Percentiles rank a stretch among this genome's conserved stretches.
phyloP scores from a whole-genome alignment of 2,329 filamentous ascomycete species.

The Didymella segeticola region DNA sequence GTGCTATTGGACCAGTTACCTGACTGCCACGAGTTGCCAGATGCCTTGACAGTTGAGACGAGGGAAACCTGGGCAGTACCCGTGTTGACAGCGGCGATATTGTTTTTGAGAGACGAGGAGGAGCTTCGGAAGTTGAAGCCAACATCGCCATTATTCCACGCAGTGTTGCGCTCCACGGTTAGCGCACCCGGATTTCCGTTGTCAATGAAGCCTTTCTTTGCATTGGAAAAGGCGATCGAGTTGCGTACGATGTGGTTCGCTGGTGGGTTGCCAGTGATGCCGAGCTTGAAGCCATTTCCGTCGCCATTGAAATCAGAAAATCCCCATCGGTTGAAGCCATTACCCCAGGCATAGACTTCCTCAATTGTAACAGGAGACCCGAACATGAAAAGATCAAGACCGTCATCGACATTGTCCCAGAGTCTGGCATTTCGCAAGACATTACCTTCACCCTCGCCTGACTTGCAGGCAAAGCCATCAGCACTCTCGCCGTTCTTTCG shows the following conservation, averaged over 20 bases:
- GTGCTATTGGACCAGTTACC: constrained; percentile 48
- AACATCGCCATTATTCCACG: constrained; percentile 55
- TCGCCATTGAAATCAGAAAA: constrained; percentile 55
- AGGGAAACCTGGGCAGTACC: constrained; percentile 23
- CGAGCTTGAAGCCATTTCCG: constrained; percentile 59
- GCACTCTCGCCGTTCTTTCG: constrained; percentile 61
- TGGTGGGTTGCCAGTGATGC: constrained; percentile 45
- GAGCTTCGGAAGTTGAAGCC: constrained; percentile 51
- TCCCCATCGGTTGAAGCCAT: constrained; percentile 56
- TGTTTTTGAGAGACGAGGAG: constrained; percentile 47
- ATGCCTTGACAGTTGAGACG: constrained; percentile 24
- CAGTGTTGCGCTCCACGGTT: constrained; percentile 53
- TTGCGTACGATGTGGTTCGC: constrained; percentile 56
- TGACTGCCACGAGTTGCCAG: constrained; percentile 55
- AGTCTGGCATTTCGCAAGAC: constrained; percentile 55
- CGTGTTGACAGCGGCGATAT: constrained; percentile 50
- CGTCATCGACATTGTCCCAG: constrained; percentile 61
- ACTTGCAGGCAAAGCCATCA: constrained; percentile 58
- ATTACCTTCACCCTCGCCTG: constrained; percentile 56
- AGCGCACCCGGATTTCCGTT: constrained; percentile 54
- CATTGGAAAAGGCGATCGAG: constrained; percentile 55
- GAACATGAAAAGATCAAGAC: constrained; percentile 55
- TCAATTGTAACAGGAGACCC: constrained; percentile 53
- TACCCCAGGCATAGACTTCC: constrained; percentile 56
- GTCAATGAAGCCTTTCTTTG: constrained; percentile 56